Base-by-base conservation (phyloP, 306 rosid genomes). In the Abrus precatorius region DNA sequence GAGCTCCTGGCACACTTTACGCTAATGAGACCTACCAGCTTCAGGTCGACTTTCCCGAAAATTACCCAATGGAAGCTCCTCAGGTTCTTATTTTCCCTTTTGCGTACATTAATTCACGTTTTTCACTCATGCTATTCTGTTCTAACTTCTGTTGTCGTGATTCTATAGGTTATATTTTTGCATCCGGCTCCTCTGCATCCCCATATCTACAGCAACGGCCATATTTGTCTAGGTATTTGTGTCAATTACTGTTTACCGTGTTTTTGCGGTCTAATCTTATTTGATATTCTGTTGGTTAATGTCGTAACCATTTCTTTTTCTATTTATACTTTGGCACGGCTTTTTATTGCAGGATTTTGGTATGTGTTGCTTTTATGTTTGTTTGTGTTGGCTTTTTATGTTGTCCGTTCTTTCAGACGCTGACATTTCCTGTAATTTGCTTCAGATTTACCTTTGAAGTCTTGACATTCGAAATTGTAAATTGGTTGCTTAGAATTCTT, bases 21-120 rank as follows among this genome's bases (percentile, higher is more conserved):
- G 72, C 92, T 3, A 96, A 92, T 71, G 99, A 96, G 79, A 88
- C 92, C 72, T 96, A 90, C 79, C 99, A 93, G 90, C 99, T 96
- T 85, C 99, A 96, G 92, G 98, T 96, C 1, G 99, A 96, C 68
- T 96, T 96, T 79, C 99, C 99, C 3, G 98, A 96, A 91, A 93
- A 96, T 91, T 96, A 96, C 80, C 99, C 98, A 1, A 96, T 96
- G 99, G 98, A 96, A 88, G 98, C 99, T 45, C 99, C 99, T 0
- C 99, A 96, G 99, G 99, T 96, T 60, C 34, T 60, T 47, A 36
- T 48, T 76, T 61, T 27, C 0, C 14, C 36, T 29, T 7, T 9
- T 8, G 3, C 11, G 7, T 49, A 6, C 70, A 40, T 59, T 2
- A 68, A 48, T 60, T 77, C 6, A 61, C 44, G 69, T 53, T 69